Evolutionary conservation across 805 yeast genomes (phyloP), one percentile per base, ranked within the genome.

Genomic region (Suhomyces vadensis): DNA sequence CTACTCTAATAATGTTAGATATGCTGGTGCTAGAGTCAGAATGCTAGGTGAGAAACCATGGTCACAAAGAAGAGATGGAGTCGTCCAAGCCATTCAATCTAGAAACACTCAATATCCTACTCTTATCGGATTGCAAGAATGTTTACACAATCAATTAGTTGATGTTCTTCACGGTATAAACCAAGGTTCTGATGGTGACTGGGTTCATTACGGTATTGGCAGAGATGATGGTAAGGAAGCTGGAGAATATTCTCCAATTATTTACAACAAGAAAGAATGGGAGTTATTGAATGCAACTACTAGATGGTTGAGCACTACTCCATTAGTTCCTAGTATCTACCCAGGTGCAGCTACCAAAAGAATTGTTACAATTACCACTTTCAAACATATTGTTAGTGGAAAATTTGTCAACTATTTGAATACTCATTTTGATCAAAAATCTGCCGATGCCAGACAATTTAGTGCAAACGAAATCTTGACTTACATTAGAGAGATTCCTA

Each of bases 231-330:
- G 84, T 7, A 54, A 54, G 8, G 57, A 57, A 13, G 58, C 54
- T 4, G 83, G 84, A 10, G 85, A 80, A 51, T 78, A 63, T 46
- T 63, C 78, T 4, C 81, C 83, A 1, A 63, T 80, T 8, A 55
- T 74, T 23, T 78, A 64, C 56, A 62, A 71, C 24, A 51, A 51
- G 5, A 42, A 61, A 0, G 66, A 65, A 11, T 73, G 78, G 63
- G 54, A 62, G 27, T 49, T 76, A 27, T 42, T 74, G 5, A 65
- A 69, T 9, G 54, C 64, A n/a, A 67, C 71, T 16, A 72, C 78
- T 7, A 67, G 67, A 42, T 80, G 85, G 85, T 60, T 80, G 10
- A 73, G 81, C 48, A 66, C 69, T 13, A 78, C 82, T 3, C 85
- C 85, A 1, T 73, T 69, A 36, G 60, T 53, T n/a, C 82, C 84